Base-by-base conservation (phyloP, 306 rosid species). In the Malus sieversii region DNA sequence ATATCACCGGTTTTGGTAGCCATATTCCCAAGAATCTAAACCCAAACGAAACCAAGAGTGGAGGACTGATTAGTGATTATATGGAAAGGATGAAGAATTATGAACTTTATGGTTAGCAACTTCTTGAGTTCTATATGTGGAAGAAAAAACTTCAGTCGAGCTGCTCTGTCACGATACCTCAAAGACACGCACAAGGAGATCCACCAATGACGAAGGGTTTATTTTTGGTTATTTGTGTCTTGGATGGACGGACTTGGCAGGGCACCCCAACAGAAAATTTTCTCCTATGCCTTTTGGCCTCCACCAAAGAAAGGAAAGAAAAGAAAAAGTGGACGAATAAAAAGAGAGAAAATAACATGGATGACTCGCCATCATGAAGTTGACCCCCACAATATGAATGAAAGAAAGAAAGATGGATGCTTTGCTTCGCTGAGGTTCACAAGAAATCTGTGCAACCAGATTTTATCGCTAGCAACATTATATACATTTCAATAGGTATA, bases 351-450 rank as follows among this genome's bases (percentile, higher is more conserved):
- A 63, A 16, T 19, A 5, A 29, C 6, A 32, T 42, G 38, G 72
- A 40, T 63, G 69, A 63, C 51, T 25, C 77, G 16, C 55, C 55
- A 57, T 32, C 69, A 22, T 55, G 82, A 42, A 70, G 75, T 70
- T 74, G 80, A 78, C 80, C 68, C 44, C 71, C 68, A 75, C 57
- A 62, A 52, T 33, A 46, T 10, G 40, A 57, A 46, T 10, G 40
- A 57, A 23, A 10, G 38, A 9, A 73, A 30, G 52, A 60, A 45
- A 51, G 63, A 69, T 62, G 29, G 13, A 82, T 69, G 65, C 79
- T 62, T 72, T 61, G 48, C 68, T 40, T 62, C 58, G 16, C 59
- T 67, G 35, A 66, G 53, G 51, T 46, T 66, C 81, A 57, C 61
- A 71, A 66, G 69, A 60, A 72, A 53, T 8, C 22, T 29, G 66